Evolutionary conservation across 345 rosid genomes (phyloP), one percentile per base, ranked within the genome.

Genomic region (Citrus inodora): DNA sequence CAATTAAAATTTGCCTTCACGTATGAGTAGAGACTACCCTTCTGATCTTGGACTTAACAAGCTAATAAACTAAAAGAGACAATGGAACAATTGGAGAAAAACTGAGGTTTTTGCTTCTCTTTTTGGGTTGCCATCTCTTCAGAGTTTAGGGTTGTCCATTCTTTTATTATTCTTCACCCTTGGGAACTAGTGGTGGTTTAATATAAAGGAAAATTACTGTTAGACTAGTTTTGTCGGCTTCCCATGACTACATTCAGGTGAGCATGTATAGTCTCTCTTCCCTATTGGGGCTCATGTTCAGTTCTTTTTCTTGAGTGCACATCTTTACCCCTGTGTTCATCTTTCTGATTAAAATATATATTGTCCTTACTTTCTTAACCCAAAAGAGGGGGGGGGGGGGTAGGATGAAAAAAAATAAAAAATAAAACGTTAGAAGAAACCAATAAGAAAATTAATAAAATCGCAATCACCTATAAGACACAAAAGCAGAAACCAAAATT

Each of bases 371-470:
- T 53, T 53, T 53, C 58, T 53, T 17, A 53, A 53, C 22, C 7
- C 22, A 5, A 0, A 0, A 5, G 17, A 0, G 0, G 1, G 3
- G 5, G 6, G 51, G 2, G 37, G 37, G 37, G 38, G 8, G 9
- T 1, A 16, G 21, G 21, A 62, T 37, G 27, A 61, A 62, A 25
- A 16, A 42, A 17, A 4, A 2, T 32, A 5, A 53, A 4, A 4
- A 25, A 6, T 74, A 40, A 74, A 27, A 28, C 11, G 21, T 63
- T 17, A 53, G 56, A 70, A 62, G 27, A 61, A 27, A 46, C 24
- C 16, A 61, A 14, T 14, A 21, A 42, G 37, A 60, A 73, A 24
- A 9, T 22, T 24, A 73, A 60, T 37, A 61, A 62, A 61, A 38
- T 61, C 40, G 7, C 33, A 40, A 28, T 22, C 37, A n/a, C 14